These are phyloP conservation scores for Corchorus capsularis DNA, from an alignment of 345 rosid genomes.

Conservation along the genomic window DNA sequence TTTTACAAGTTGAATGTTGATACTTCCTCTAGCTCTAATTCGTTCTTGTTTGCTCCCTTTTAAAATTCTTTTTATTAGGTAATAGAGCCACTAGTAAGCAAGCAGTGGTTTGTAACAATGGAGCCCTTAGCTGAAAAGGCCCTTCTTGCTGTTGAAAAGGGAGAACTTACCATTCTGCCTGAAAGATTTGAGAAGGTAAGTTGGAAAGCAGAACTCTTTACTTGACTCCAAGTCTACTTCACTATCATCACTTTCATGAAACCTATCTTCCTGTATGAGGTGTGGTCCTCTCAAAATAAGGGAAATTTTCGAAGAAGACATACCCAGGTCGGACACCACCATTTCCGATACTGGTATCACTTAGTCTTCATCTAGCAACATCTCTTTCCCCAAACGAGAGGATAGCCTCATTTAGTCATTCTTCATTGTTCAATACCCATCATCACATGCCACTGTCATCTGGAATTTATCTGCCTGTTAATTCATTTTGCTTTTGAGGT, in stretches of 20 bases:
- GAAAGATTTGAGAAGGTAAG: conserved; percentile 97
- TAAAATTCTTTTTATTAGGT: conserved; percentile 42
- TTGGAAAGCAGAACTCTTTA: neutral
- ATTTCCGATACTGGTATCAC: neutral
- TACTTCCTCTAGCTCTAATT: conserved; percentile 20
- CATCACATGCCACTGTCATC: neutral
- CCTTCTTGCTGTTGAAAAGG: conserved; percentile 79
- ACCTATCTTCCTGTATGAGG: neutral
- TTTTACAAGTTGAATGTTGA: conserved; percentile 14
- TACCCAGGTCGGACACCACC: neutral
- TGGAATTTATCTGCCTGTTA: neutral
- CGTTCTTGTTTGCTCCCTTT: conserved; percentile 14
- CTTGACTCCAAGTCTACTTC: neutral
- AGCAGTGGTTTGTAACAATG: conserved; percentile 98
- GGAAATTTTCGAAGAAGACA: neutral
- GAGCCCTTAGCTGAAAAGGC: conserved; percentile 96
- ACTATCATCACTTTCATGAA: neutral
- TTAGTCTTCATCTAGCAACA: neutral
- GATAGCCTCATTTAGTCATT: conserved; percentile 3
- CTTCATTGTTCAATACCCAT: neutral
- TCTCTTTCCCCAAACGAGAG: neutral
- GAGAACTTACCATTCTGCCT: conserved; percentile 76
- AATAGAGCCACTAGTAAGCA: conserved; percentile 92
- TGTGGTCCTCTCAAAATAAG: neutral
- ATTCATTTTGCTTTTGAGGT: conserved; percentile 11